phyloP scores from a whole-genome alignment of 106 monocot genomes.

The Dendrobium chrysotoxum region DNA sequence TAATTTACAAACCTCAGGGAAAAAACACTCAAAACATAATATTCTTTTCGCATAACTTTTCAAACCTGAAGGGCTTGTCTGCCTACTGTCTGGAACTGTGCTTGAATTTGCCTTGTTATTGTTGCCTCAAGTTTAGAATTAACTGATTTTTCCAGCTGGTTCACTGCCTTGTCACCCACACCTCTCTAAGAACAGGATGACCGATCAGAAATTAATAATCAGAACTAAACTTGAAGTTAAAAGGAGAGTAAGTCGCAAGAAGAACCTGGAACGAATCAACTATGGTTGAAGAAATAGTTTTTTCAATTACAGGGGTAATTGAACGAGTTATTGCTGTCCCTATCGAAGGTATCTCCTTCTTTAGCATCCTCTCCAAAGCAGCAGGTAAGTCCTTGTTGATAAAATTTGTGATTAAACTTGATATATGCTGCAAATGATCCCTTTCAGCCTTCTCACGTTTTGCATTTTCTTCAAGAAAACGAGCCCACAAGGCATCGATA shows the following conservation, averaged over 20 bases:
- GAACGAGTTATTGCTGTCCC: constrained; percentile 58
- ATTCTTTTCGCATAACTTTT: not conserved
- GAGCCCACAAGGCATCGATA: constrained; percentile 77
- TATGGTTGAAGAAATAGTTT: constrained; percentile 67
- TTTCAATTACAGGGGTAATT: constrained; percentile 64
- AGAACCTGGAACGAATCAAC: constrained; percentile 82
- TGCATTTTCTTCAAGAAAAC: constrained; percentile 75
- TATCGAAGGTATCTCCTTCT: constrained; percentile 71
- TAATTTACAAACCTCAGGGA: not conserved
- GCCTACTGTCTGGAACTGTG: constrained; percentile 86
- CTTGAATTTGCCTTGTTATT: constrained; percentile 78
- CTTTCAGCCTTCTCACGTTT: constrained; percentile 78
- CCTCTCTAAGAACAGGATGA: constrained; percentile 44
- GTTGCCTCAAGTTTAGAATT: constrained; percentile 80
- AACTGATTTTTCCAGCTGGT: constrained; percentile 78
- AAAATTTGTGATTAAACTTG: constrained; percentile 51
- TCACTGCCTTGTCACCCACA: constrained; percentile 79
- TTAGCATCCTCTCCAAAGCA: constrained; percentile 62
- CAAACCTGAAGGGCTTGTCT: constrained; percentile 89
- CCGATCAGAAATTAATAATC: not conserved
- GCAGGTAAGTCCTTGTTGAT: constrained; percentile 76
- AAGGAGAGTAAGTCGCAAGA: not conserved
- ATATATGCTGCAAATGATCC: constrained; percentile 67
- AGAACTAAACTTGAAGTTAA: not conserved
- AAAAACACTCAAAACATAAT: not conserved